Evolutionary conservation across 441 rosid genomes (phyloP), one percentile per base, ranked within the genome.

Genomic region (Omphalea diandra): DNA sequence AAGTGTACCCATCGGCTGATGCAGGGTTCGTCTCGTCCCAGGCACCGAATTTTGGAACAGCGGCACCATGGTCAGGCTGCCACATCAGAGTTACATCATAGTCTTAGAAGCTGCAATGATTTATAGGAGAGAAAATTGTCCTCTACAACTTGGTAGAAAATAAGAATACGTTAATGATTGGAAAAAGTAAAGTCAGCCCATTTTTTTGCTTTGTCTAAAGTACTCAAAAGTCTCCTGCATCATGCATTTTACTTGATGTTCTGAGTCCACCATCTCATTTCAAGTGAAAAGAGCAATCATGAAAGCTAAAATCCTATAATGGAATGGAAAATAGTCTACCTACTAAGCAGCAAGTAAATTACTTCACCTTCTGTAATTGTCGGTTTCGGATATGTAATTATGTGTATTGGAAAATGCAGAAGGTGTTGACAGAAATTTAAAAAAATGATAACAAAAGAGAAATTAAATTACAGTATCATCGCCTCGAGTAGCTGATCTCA

Each of bases 1-100:
- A 89, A 31, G 96, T 93, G 67, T 83, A 93, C 29, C 94, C 87
- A 68, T 89, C 98, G 15, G 96, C 96, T 15, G 96, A 82, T 17
- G 91, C 81, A 3, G 97, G 94, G 63, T 94, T 82, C n/a, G 61
- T 89, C 82, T 94, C 97, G 20, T 91, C 97, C 98, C 98, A 93
- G 0, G 79, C 97, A 0, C 98, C 98, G 31, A 94, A 94, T 75
- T 84, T 94, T 4, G 98, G 97, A 66, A 94, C 91, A 60, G 93
- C 92, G 14, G 93, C 84, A 31, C 87, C 85, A 67, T 74, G 61
- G 2, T 89, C 93, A 14, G 83, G 83, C 98, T 91, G 76, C 43
- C 43, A 61, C 61, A 59, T 22, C 52, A 72, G 60, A 65, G 71
- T 43, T 12, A 15, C 53, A 63, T 26, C 53, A 63, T 63, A 11